These are phyloP conservation scores for Colletotrichum neosansevieriae DNA, from an alignment of 2,329 filamentous ascomycete genomes.

Conservation along the genomic window DNA sequence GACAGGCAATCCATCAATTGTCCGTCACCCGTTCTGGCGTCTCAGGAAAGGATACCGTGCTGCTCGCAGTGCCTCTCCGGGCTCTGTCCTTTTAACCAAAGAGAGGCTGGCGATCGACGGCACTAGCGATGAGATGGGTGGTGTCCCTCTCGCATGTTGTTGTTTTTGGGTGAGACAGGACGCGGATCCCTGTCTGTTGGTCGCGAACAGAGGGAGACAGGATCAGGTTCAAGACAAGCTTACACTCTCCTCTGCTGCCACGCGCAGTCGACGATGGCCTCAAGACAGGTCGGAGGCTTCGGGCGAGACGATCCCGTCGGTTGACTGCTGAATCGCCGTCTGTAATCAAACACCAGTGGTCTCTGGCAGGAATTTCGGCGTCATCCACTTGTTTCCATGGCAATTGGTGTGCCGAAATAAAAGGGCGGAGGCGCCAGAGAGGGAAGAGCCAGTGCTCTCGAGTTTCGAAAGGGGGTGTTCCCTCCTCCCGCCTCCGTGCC, in stretches of 20 bases:
- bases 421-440: constrained; percentile 27
- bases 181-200: constrained; percentile 33
- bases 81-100: constrained; percentile 4
- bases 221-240: constrained; percentile 5
- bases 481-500: constrained; percentile 26
- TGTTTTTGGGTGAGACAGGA: constrained; percentile 32
- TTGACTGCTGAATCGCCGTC: constrained; percentile 5
- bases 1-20: constrained; percentile 25
- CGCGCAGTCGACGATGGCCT: constrained; percentile 23
- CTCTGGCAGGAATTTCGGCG: background rate
- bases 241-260: constrained; percentile 9
- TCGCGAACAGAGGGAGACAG: constrained; percentile 19
- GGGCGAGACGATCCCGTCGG: background rate
- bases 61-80: background rate
- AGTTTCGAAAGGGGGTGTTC: constrained; percentile 32
- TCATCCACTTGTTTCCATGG: constrained; percentile 35
- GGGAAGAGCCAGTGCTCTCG: constrained; percentile 22
- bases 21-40: constrained; percentile 22
- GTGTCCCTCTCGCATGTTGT: constrained; percentile 16
- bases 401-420: constrained; percentile 16
- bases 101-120: constrained; percentile 32
- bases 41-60: constrained; percentile 8
- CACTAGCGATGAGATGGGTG: constrained; percentile 35
- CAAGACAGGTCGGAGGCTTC: constrained; percentile 11
- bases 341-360: constrained; percentile 1